Evolutionary conservation across 345 rosid species (phyloP), one percentile per base, ranked within the genome.

Genomic region (Raphanus raphanistrum): DNA sequence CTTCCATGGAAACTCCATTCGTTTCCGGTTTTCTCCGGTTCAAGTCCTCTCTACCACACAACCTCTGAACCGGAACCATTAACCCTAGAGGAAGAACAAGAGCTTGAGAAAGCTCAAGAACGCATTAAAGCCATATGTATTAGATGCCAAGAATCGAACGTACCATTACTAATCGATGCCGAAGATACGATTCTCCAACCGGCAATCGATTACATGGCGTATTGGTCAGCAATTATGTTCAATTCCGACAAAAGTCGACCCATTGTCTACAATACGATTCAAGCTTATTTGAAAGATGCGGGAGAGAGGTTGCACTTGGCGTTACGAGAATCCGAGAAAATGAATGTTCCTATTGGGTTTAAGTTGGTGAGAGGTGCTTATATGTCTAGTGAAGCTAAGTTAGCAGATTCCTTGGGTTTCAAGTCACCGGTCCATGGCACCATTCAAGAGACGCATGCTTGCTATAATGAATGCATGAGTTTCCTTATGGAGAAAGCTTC

Each of bases 291-390:
- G 77, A 94, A 94, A 80, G 98, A 94, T 63, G 81, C 98, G 0
- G 85, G 85, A 77, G 92, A 88, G 31, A 84, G 97, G 43, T 31
- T 94, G 71, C 73, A 80, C 1, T 81, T 86, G 5, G 91, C 87
- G 0, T 76, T 81, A 6, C 75, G 80, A 68, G 89, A 87, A 5
- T 91, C 97, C 0, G 81, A 86, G 57, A 88, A 84, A 45, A 70
- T 76, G 82, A 92, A 93, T 12, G 82, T 94, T 50, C 85, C 87
- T 0, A 79, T 89, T 84, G 98, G 98, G 54, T 73, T 89, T 69
- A 94, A 94, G 79, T 57, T 94, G 2, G 98, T 94, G 17, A 83
- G 98, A 45, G 98, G 98, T 9, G 98, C 97, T 29, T 94, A 94
- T 60, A 92, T 94, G 94, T 76, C 93, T 1, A 86, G 88, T 15